Evolutionary conservation across 805 yeast species (phyloP), one percentile per base, ranked within the genome.

Genomic region (Kodamaea leandrae): DNA sequence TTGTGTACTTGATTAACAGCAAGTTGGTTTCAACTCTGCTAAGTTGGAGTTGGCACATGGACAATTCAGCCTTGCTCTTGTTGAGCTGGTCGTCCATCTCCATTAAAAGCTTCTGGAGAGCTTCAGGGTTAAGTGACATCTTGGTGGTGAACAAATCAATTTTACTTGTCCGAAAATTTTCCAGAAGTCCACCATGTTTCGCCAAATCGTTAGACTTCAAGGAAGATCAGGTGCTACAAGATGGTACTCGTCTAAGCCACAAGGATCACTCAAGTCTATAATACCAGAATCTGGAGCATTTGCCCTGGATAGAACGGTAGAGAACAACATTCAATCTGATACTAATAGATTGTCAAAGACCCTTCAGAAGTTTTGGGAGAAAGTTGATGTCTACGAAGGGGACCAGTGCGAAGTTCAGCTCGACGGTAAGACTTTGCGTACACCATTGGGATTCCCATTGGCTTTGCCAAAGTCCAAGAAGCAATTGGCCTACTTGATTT

Each of bases 391-490:
- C n/a, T 25, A 47, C 2, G 55, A 58, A 1, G 57, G 60, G 2
- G 49, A 50, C 14, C 62, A 66, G 4, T 71, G 67, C 42, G 76
- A 75, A 32, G 69, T 91, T 18, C 79, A 80, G 47, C 68, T 91
- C 32, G 96, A 87, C 54, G 71, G 75, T 1, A 85, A 83, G 60
- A 77, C 96, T 0, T 66, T 93, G 44, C 82, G 81, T 57, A 91
- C 98, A 1, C 96, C 98, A 0, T 61, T 80, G 38, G 97, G 97
- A 2, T 72, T 80, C 58, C 72, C 76, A 17, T 61, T 93, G 37
- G 63, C 77, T 1, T 63, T 93, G 10, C 95, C 96, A 4, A 54
- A 58, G 18, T 47, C 64, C 6, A 82, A 83, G 54, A 66, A 67
- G 44, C 64, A 78, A 7, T 66, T 93, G 48, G 96, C 96, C 0